Percentiles rank a stretch among this genome's conserved stretches.
Conservation (phyloP, 202 grass and related monocot genomes). For the Zoysia matrella region DNA sequence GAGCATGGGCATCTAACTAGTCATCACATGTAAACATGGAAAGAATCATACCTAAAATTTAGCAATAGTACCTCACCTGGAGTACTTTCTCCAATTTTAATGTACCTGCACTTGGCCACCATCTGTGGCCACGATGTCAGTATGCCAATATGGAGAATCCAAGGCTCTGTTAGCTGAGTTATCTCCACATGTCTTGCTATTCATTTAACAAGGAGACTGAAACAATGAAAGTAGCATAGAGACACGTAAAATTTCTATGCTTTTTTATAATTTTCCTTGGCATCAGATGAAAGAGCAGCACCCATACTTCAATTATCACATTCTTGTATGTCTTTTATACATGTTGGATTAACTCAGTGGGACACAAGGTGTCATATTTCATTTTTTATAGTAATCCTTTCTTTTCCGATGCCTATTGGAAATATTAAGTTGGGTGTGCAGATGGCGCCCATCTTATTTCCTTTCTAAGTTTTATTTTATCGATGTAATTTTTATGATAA, state of each 20-base stretch:
- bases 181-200: slow-evolving; percentile 13
- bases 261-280: slow-evolving; percentile 13
- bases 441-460: not conserved
- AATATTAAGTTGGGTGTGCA: slow-evolving; percentile 4
- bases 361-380: not conserved
- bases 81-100: too few relatives aligned
- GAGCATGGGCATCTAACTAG: too few relatives aligned
- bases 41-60: too few relatives aligned
- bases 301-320: not conserved
- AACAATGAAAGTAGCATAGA: not conserved
- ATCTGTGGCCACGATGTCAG: too few relatives aligned
- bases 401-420: slow-evolving; percentile 1
- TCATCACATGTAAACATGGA: too few relatives aligned
- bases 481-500: not conserved
- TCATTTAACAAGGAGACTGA: not conserved
- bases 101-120: too few relatives aligned
- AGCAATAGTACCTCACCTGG: too few relatives aligned
- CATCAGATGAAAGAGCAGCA: slow-evolving; percentile 30
- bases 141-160: not conserved
- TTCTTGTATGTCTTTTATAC: not conserved
- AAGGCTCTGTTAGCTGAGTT: not conserved
- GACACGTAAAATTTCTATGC: too few relatives aligned
- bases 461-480: slow-evolving; percentile 2
- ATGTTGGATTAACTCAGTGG: not conserved
- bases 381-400: not conserved